Conservation (phyloP, 768 basidiomycete genomes). For the Leccinellum albellum region DNA sequence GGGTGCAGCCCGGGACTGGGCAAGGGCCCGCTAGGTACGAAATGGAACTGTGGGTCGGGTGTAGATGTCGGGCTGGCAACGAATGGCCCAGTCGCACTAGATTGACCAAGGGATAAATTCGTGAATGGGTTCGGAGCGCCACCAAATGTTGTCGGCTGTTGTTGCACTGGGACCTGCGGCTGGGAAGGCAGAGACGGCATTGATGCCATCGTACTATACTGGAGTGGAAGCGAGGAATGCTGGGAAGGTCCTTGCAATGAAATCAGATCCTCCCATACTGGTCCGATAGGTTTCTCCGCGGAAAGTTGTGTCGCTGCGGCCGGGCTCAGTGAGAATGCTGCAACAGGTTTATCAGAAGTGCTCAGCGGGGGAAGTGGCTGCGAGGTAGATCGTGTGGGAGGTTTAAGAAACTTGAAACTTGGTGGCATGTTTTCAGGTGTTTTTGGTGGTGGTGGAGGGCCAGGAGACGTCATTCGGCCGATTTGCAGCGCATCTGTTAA, state of each 20-base stretch:
- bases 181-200: constrained; percentile 12
- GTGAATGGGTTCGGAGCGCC: constrained; percentile 19
- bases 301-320: constrained; percentile 10
- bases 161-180: constrained; percentile 8
- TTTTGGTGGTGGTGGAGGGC: constrained; percentile 27
- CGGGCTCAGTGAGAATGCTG: constrained; percentile 4
- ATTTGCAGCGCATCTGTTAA: constrained; percentile 5
- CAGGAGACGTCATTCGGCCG: constrained; percentile 20
- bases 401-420: constrained; percentile 18
- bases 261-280: constrained; percentile 59
- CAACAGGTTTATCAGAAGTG: constrained; percentile 12
- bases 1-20: constrained; percentile 14
- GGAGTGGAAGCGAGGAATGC: constrained; percentile 48
- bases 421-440: constrained; percentile 25
- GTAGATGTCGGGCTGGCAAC: constrained; percentile 5
- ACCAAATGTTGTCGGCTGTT: constrained; percentile 1
- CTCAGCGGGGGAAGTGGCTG: constrained; percentile 31
- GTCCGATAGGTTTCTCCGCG: constrained; percentile 21
- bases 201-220: constrained; percentile 16
- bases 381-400: constrained; percentile 29
- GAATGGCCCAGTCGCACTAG: not conserved
- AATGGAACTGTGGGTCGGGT: constrained; percentile 2
- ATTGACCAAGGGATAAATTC: constrained; percentile 12
- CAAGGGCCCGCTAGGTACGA: not conserved
- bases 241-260: constrained; percentile 41